Evolutionary conservation across 2,329 filamentous ascomycete genomes (phyloP), one percentile per base, ranked within the genome.

Genomic region (Fonsecaea pugnacius): DNA sequence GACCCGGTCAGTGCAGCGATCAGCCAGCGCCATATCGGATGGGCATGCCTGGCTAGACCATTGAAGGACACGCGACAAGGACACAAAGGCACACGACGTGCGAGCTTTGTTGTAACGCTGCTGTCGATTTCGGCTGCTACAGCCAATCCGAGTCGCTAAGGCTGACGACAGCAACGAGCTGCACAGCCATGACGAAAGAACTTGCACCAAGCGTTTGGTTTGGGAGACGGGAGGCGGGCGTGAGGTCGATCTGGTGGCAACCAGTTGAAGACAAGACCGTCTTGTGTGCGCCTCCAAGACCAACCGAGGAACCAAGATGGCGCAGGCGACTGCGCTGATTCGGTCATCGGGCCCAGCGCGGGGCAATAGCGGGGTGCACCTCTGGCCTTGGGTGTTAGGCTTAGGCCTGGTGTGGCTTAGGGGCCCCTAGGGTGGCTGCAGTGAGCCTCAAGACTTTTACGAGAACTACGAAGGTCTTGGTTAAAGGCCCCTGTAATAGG

Each of bases 141-240:
- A 60, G 18, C 58, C 58, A 60, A 60, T 60, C 48, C 38, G 58
- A 50, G n/a, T 48, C 14, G 35, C 30, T 33, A 54, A 60, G 58
- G 58, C 58, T 60, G 35, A 35, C 14, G 57, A 27, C 40, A 32
- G 32, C 21, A 27, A 48, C 18, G 43, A 27, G 8, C 18, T 24
- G 18, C 18, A 10, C n/a, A 52, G 50, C 50, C 16, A 53, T 48
- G 43, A 24, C 43, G 43, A 48, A 48, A 24, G 43, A 48, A 4
- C 27, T 9, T 24, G 9, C 43, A 4, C 43, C 18, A 12, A 21
- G 18, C 16, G 35, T 38, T 36, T 27, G 43, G 43, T 48, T 48
- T 48, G 43, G 43, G 24, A 16, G 27, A 18, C 43, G 18, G 18
- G 43, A 48, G 21, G 43, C 43, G 18, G 18, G n/a, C 18, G 43